These are phyloP conservation scores for Galeopsis tetrahit DNA, from an alignment of 257 asterid genomes.

Conservation along the genomic window DNA sequence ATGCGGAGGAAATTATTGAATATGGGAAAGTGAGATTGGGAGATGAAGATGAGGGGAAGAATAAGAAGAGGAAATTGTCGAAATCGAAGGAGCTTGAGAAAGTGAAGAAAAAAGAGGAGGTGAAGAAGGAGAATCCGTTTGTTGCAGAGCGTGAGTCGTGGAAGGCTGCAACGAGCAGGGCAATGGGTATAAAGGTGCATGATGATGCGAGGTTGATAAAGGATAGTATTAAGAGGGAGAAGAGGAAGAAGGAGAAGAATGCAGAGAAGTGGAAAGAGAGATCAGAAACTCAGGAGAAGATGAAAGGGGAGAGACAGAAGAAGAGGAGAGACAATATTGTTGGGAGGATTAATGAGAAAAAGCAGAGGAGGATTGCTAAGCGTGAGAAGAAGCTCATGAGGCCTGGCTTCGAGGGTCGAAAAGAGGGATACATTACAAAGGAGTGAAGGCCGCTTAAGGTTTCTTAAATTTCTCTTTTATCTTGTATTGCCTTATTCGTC, in stretches of 20 bases:
- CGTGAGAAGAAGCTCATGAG: constrained; percentile 96
- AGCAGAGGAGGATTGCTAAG: constrained; percentile 77
- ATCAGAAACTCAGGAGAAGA: constrained; percentile 56
- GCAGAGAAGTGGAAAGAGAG: constrained; percentile 90
- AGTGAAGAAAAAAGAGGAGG: constrained; percentile 65
- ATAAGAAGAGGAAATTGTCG: constrained; percentile 62
- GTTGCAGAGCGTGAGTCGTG: constrained; percentile 77
- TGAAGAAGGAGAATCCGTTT: constrained; percentile 58
- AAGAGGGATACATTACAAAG: constrained; percentile 66
- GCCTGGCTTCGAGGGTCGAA: constrained; percentile 93
- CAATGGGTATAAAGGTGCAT: constrained; percentile 89
- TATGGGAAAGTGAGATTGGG: constrained; percentile 79
- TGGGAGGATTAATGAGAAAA: constrained; percentile 76
- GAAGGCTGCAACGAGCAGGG: constrained; percentile 76
- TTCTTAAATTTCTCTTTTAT: constrained; percentile 18
- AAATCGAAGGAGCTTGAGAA: constrained; percentile 68
- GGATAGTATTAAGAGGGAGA: constrained; percentile 79
- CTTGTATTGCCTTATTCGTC: not conserved
- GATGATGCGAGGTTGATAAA: constrained; percentile 68
- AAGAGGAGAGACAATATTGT: constrained; percentile 78
- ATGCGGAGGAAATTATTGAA: constrained; percentile 60
- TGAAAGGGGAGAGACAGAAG: constrained; percentile 67
- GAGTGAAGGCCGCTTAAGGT: constrained; percentile 44
- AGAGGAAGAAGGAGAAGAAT: constrained; percentile 72
- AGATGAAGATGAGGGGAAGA: constrained; percentile 59